These are phyloP conservation scores for Fusarium tjaetaba DNA, from an alignment of 2,329 filamentous ascomycete species.

Conservation along the genomic window DNA sequence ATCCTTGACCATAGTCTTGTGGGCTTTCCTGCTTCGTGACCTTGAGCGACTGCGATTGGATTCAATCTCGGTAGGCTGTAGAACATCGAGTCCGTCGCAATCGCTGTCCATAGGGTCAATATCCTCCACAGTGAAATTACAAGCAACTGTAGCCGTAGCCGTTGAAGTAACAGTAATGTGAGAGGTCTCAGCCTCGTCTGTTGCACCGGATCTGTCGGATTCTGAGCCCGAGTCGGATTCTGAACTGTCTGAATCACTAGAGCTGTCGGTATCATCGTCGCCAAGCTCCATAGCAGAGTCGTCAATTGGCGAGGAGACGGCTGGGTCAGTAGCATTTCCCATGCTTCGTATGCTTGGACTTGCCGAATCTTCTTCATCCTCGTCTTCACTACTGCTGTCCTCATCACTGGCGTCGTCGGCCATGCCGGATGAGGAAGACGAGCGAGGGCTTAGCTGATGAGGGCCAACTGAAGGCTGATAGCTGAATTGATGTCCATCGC, in stretches of 20 bases:
- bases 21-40: conserved; percentile 52
- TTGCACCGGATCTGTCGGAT: conserved; percentile 38
- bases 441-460: conserved; percentile 52
- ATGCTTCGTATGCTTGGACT: conserved; percentile 44
- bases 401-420: conserved; percentile 34
- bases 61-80: conserved; percentile 59
- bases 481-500: conserved; percentile 56
- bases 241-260: conserved; percentile 32
- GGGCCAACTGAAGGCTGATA: conserved; percentile 49
- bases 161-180: conserved; percentile 30
- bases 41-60: conserved; percentile 55
- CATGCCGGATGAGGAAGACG: conserved; percentile 46
- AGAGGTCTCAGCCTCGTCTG: conserved; percentile 38
- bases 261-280: conserved; percentile 24
- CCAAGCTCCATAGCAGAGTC: conserved; percentile 28
- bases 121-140: conserved; percentile 57
- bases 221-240: conserved; percentile 37
- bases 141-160: conserved; percentile 31
- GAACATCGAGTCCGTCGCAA: conserved; percentile 53
- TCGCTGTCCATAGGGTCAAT: conserved; percentile 59
- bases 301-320: conserved; percentile 15
- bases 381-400: conserved; percentile 36
- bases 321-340: conserved; percentile 33
- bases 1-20: conserved; percentile 56
- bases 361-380: conserved; percentile 38